Percentiles rank a stretch among this genome's conserved stretches.
Evolutionary conservation across 805 yeast genomes (phyloP).

Genomic region (Wickerhamomyces queroliae): DNA sequence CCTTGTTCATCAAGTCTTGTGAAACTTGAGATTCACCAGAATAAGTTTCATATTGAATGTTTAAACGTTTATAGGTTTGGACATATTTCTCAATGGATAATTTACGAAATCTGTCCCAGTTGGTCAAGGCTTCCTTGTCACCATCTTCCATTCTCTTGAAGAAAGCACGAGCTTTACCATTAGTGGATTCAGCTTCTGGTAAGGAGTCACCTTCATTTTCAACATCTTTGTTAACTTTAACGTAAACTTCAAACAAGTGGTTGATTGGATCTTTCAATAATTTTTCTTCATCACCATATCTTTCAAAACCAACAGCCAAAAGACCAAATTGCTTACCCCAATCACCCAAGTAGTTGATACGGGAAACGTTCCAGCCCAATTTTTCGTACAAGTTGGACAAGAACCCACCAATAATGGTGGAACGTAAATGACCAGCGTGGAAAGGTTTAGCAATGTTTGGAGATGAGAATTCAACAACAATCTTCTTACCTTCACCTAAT

Average conservation of each 20-base stretch:
- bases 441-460: slow-evolving; percentile 99
- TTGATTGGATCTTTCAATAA: slow-evolving; percentile 79
- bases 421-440: slow-evolving; percentile 98
- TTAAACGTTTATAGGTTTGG: slow-evolving; percentile 85
- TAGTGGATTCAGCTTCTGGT: slow-evolving; percentile 46
- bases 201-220: slow-evolving; percentile 44
- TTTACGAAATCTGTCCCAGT: slow-evolving; percentile 90
- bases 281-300: slow-evolving; percentile 75
- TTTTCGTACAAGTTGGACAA: slow-evolving; percentile 83
- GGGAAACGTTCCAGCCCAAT: slow-evolving; percentile 86
- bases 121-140: slow-evolving; percentile 65
- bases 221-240: slow-evolving; percentile 75
- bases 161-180: slow-evolving; percentile 80
- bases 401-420: slow-evolving; percentile 97
- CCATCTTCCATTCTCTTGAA: slow-evolving; percentile 94
- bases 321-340: slow-evolving; percentile 99
- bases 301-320: slow-evolving; percentile 86
- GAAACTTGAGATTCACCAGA: slow-evolving; percentile 96
- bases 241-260: slow-evolving; percentile 93
- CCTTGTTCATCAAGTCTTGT: slow-evolving; percentile 61
- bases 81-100: slow-evolving; percentile 82
- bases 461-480: slow-evolving; percentile 86
- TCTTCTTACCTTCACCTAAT: slow-evolving; percentile 63
- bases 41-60: slow-evolving; percentile 81
- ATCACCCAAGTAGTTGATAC: slow-evolving; percentile 95